Conservation (phyloP, 1,284 basidiomycete species). For the Kwoniella shivajii region DNA sequence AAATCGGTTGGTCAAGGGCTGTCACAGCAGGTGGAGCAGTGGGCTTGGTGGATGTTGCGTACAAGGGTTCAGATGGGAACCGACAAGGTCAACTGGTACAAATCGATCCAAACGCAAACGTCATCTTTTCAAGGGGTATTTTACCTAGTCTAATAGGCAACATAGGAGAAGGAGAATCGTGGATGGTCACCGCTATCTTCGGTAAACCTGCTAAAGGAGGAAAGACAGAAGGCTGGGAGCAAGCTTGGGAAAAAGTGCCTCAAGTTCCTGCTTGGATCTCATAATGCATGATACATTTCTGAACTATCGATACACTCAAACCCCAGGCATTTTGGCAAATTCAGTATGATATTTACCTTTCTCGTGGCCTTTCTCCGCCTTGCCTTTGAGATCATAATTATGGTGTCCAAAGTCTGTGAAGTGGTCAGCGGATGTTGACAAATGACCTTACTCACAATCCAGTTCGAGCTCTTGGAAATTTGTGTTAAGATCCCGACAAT, state of each 20-base stretch:
- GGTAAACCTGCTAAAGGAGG: constrained; percentile 58
- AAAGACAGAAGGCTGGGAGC: constrained; percentile 30
- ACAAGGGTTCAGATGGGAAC: constrained; percentile 11
- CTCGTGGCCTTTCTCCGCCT: constrained; percentile 29
- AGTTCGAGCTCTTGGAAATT: constrained; percentile 43
- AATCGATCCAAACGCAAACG: constrained; percentile 71
- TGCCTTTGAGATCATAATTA: constrained; percentile 38
- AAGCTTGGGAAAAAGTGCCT: constrained; percentile 43
- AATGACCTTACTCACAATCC: constrained; percentile 27
- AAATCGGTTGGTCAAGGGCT: constrained; percentile 57
- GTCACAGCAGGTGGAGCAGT: constrained; percentile 65
- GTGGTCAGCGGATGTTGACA: background rate
- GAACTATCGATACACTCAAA: constrained; percentile 1
- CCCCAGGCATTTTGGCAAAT: constrained; percentile 20
- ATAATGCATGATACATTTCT: background rate
- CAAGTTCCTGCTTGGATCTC: constrained; percentile 33
- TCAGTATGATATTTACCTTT: constrained; percentile 44
- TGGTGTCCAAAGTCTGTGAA: constrained; percentile 40
- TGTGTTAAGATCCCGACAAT: constrained; percentile 40
- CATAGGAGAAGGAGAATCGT: constrained; percentile 57
- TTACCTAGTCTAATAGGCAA: constrained; percentile 65
- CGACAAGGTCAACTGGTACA: constrained; percentile 60
- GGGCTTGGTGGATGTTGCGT: constrained; percentile 62
- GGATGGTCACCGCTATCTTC: constrained; percentile 72
- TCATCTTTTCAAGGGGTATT: constrained; percentile 68